Percentiles rank a stretch among this genome's conserved stretches.
Evolutionary conservation across 345 rosid genomes (phyloP).

Genomic region (Eucalyptus lansdowneana): DNA sequence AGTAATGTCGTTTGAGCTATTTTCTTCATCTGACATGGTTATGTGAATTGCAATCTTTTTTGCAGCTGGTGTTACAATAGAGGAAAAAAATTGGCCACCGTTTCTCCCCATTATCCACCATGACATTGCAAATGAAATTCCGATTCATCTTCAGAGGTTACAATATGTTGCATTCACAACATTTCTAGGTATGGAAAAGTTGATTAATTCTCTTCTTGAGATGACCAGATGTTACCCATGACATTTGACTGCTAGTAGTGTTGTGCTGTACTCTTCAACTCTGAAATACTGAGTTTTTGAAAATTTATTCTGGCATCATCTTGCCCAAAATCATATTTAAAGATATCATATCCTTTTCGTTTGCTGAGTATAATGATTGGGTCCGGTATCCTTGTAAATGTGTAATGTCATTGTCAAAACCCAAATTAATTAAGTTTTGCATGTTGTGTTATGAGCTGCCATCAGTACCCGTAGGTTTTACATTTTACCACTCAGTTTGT

Average conservation of each 20-base stretch:
- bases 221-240: background rate
- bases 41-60: background rate
- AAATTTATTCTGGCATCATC: background rate
- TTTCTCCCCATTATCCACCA: slow-evolving; percentile 4
- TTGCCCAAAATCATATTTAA: background rate
- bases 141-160: slow-evolving; percentile 1
- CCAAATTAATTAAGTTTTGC: background rate
- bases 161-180: slow-evolving; percentile 1
- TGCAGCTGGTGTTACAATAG: slow-evolving; percentile 1
- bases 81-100: slow-evolving; percentile 4
- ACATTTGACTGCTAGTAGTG: background rate
- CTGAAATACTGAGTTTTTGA: background rate
- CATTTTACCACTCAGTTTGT: slow-evolving; percentile 62
- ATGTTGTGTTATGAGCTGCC: background rate
- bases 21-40: background rate
- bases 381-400: background rate
- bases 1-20: background rate
- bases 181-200: background rate
- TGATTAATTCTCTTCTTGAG: background rate
- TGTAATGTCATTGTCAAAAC: background rate
- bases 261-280: background rate
- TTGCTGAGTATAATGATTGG: background rate
- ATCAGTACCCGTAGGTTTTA: slow-evolving; percentile 4
- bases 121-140: slow-evolving; percentile 4
- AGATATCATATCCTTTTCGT: background rate